Evolutionary conservation across 306 rosid species (phyloP).

Genomic region (Quercus cerris): DNA sequence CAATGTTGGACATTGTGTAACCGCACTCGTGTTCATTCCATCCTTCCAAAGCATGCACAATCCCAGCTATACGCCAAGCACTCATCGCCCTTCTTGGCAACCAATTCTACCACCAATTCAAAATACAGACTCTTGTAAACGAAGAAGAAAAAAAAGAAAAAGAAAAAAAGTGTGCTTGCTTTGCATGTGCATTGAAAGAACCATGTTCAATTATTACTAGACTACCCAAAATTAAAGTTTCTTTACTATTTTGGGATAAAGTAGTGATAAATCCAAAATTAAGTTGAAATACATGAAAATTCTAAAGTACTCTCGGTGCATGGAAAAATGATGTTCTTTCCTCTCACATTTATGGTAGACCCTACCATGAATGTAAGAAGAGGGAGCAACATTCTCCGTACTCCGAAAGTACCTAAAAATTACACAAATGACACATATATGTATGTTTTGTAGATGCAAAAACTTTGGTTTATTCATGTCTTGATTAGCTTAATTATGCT

Average conservation of each 20-base stretch:
- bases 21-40: conserved; percentile 47
- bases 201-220: neutral
- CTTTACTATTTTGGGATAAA: neutral
- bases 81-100: conserved; percentile 50
- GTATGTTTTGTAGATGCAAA: too few species aligned
- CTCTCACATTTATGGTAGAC: too few species aligned
- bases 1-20: neutral
- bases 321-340: too few species aligned
- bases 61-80: conserved; percentile 39
- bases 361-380: too few species aligned
- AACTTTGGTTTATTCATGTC: too few species aligned
- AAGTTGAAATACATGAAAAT: too few species aligned
- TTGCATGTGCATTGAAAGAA: neutral
- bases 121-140: neutral
- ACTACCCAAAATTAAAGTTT: neutral
- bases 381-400: too few species aligned
- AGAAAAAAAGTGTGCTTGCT: neutral
- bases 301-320: too few species aligned
- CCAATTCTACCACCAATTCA: conserved; percentile 12
- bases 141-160: neutral
- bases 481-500: too few species aligned
- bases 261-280: too few species aligned
- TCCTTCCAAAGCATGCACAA: conserved; percentile 35
- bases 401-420: too few species aligned
- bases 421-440: too few species aligned